Percentiles rank a stretch among this genome's conserved stretches.
Conservation (phyloP, 1,284 basidiomycete species). For the Spongiforma sp. region DNA sequence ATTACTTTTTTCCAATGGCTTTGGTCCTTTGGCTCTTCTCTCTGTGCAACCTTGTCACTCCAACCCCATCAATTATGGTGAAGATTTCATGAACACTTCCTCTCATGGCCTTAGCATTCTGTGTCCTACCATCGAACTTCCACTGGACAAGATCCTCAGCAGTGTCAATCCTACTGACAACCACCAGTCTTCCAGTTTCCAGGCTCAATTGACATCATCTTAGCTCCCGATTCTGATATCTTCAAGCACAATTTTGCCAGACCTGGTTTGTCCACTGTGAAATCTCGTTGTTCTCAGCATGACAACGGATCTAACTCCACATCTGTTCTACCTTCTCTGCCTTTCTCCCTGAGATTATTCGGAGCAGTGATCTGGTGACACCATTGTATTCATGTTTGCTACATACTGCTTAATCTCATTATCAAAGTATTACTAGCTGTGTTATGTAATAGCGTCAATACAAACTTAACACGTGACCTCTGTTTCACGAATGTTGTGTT, state of each 20-base stretch:
- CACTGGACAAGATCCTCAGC: slow-evolving; percentile 73
- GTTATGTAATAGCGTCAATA: no score
- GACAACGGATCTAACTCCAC: slow-evolving; percentile 10
- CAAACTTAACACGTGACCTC: no score
- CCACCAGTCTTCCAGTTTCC: neutral
- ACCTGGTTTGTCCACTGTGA: slow-evolving; percentile 6
- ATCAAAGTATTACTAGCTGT: no score
- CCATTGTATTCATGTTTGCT: no score
- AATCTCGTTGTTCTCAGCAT: slow-evolving; percentile 11
- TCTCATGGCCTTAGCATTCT: slow-evolving; percentile 64
- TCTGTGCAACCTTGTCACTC: slow-evolving; percentile 66
- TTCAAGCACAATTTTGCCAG: slow-evolving; percentile 30
- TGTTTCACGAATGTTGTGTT: no score
- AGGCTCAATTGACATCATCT: slow-evolving; percentile 15
- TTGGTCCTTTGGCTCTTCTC: slow-evolving; percentile 78
- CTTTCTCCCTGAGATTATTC: no score
- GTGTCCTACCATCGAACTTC: slow-evolving; percentile 80
- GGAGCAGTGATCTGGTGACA: no score
- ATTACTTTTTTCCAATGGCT: slow-evolving; percentile 70
- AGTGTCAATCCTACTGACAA: slow-evolving; percentile 33
- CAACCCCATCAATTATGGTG: slow-evolving; percentile 74
- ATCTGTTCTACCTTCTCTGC: slow-evolving; percentile 42
- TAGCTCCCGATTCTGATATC: slow-evolving; percentile 25
- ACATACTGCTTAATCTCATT: no score
- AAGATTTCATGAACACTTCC: slow-evolving; percentile 57